Percentiles rank a stretch among this genome's conserved stretches.
Conservation (phyloP, 345 rosid species). For the Eucalyptus guilfoylei region DNA sequence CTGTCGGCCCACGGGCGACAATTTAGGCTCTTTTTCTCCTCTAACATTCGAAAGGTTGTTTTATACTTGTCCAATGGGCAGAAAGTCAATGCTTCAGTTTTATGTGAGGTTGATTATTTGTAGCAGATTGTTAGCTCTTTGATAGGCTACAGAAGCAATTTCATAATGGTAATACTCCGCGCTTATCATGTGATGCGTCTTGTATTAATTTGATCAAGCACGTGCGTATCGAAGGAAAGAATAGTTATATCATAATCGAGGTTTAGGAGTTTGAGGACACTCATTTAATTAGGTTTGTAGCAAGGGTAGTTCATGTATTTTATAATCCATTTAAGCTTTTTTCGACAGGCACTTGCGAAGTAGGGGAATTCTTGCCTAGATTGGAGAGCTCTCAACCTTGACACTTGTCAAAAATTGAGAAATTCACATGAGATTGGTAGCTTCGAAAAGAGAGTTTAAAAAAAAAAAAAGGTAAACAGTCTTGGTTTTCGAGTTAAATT, state of each 20-base stretch:
- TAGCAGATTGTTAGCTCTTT: background rate
- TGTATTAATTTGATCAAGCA: background rate
- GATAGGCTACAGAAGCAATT: background rate
- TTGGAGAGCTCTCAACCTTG: background rate
- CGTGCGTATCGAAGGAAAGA: background rate
- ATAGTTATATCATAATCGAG: background rate
- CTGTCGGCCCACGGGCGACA: background rate
- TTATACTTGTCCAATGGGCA: background rate
- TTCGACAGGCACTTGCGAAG: too few species aligned
- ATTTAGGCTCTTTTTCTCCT: background rate
- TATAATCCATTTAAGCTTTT: too few species aligned
- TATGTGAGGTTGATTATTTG: background rate
- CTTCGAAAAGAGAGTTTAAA: fast-evolving
- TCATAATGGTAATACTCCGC: background rate
- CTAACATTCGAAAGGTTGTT: background rate
- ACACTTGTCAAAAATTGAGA: background rate
- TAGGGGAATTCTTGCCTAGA: too few species aligned
- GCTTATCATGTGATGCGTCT: background rate
- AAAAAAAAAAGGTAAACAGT: background rate
- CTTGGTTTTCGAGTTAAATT: background rate
- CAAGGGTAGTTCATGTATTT: too few species aligned
- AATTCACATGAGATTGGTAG: background rate
- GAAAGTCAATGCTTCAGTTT: background rate
- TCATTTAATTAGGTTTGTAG: background rate
- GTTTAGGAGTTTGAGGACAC: background rate